phyloP scores from a whole-genome alignment of 768 basidiomycete species.

The Mycena polygramma region DNA sequence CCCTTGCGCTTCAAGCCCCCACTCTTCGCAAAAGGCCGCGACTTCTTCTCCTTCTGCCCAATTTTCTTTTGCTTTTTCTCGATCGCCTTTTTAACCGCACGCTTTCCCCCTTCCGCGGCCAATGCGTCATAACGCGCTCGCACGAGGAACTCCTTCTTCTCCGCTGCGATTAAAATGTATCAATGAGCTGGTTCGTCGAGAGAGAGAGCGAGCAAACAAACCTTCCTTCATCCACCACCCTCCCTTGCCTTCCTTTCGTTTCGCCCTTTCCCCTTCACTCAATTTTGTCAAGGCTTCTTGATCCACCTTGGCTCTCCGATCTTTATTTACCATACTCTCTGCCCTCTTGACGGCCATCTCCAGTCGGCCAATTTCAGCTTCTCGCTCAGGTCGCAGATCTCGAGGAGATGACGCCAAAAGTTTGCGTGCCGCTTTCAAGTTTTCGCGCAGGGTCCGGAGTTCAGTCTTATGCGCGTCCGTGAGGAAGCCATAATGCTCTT shows the following conservation, averaged over 20 bases:
- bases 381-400: constrained; percentile 69
- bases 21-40: constrained; percentile 70
- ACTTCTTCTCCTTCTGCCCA: constrained; percentile 90
- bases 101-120: constrained; percentile 79
- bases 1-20: constrained; percentile 29
- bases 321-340: constrained; percentile 83
- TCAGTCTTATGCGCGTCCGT: constrained; percentile 74
- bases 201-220: constrained; percentile 61
- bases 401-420: constrained; percentile 70
- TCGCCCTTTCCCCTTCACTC: constrained; percentile 72
- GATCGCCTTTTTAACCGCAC: constrained; percentile 88
- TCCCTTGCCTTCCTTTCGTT: constrained; percentile 81
- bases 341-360: constrained; percentile 81
- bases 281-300: constrained; percentile 70
- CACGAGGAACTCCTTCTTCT: constrained; percentile 80
- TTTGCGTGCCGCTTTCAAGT: constrained; percentile 78
- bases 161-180: constrained; percentile 61
- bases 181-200: neutral
- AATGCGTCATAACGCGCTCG: constrained; percentile 86
- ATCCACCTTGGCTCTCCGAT: constrained; percentile 78
- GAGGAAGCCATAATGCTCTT: constrained; percentile 81
- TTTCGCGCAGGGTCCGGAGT: constrained; percentile 71
- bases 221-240: constrained; percentile 90
- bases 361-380: constrained; percentile 76
- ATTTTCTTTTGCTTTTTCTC: constrained; percentile 92